Evolutionary conservation across 2,329 filamentous ascomycete species (phyloP), one percentile per base, ranked within the genome.

Genomic region (Cordyceps cateniannulata): DNA sequence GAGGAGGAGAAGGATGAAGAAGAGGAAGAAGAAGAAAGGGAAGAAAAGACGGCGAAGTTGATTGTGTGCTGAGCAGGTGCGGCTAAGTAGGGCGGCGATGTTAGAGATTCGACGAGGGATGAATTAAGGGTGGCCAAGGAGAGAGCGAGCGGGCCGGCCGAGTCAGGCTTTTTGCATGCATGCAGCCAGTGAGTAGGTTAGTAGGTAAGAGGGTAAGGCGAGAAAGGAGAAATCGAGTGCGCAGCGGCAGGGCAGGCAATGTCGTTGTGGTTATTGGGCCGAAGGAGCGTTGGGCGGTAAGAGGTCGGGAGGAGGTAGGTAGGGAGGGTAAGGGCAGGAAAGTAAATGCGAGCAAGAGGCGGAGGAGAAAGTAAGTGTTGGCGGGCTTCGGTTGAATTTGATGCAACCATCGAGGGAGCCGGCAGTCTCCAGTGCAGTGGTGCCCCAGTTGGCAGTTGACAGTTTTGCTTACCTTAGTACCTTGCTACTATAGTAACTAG

Each of bases 121-220:
- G 44, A 29, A 40, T 14, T 24, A 48, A 48, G 16, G 44, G 44
- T 27, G 54, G 54, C 44, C 54, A 16, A 57, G n/a, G 29, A 57
- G 44, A 47, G 54, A 57, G 54, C 44, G 27, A 57, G 54, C 54
- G 54, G 54, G 54, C 54, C 54, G 44, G 54, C 54, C 54, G 54
- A 57, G 54, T 57, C 54, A 57, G 54, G 54, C 54, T 57, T 57
- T 57, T 57, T 48, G 44, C 54, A 48, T 57, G 44, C 44, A 48
- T 57, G 22, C 54, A 57, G 44, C 42, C 29, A 32, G 42, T n/a
- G n/a, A n/a, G n/a, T n/a, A n/a, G n/a, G n/a, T n/a, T n/a, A n/a
- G 54, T 10, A 18, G 25, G 44, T 1, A 48, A 48, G 38, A n/a
- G 18, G 38, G 38, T 27, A 45, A 20, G 44, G 42, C 12, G 42